Evolutionary conservation across 768 basidiomycete genomes (phyloP).

Genomic region (Clavaria fumosa): DNA sequence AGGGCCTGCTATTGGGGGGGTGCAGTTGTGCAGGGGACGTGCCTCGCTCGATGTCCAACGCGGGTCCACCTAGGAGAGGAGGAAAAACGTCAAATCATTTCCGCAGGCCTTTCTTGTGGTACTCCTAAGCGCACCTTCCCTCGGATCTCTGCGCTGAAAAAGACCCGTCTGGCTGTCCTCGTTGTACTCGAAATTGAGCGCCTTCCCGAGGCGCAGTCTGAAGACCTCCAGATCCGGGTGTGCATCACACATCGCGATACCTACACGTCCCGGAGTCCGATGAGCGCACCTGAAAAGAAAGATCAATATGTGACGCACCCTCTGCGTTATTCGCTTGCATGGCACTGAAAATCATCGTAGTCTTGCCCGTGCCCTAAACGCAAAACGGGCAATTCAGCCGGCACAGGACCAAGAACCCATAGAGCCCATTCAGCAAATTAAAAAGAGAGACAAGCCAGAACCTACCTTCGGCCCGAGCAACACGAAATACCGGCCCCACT

Average conservation of each 20-base stretch:
- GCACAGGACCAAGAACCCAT: too few relatives aligned
- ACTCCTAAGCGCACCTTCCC: constrained; percentile 66
- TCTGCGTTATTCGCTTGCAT: constrained; percentile 60
- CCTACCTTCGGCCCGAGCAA: constrained; percentile 63
- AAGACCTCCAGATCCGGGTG: constrained; percentile 84
- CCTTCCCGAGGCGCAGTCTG: constrained; percentile 70
- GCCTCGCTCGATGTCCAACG: constrained; percentile 74
- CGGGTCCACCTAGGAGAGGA: constrained; percentile 40
- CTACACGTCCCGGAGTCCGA: constrained; percentile 20
- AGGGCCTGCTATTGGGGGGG: neutral
- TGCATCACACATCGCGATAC: constrained; percentile 65
- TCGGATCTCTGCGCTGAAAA: constrained; percentile 70
- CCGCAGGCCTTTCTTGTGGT: too few relatives aligned
- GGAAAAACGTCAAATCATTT: constrained; percentile 2
- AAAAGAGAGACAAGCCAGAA: too few relatives aligned
- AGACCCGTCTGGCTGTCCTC: constrained; percentile 70
- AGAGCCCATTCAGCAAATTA: too few relatives aligned
- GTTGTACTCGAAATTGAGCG: constrained; percentile 74
- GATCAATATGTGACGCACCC: constrained; percentile 7
- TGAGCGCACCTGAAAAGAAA: neutral
- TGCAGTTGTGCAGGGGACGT: constrained; percentile 2
- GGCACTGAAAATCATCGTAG: constrained; percentile 70
- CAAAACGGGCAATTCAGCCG: too few relatives aligned
- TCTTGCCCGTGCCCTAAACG: constrained; percentile 60
- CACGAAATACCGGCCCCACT: constrained; percentile 60